Evolutionary conservation across 192 early-diverging fungal species (phyloP), one percentile per base, ranked within the genome.

Genomic region (Chytriomyces confervae): DNA sequence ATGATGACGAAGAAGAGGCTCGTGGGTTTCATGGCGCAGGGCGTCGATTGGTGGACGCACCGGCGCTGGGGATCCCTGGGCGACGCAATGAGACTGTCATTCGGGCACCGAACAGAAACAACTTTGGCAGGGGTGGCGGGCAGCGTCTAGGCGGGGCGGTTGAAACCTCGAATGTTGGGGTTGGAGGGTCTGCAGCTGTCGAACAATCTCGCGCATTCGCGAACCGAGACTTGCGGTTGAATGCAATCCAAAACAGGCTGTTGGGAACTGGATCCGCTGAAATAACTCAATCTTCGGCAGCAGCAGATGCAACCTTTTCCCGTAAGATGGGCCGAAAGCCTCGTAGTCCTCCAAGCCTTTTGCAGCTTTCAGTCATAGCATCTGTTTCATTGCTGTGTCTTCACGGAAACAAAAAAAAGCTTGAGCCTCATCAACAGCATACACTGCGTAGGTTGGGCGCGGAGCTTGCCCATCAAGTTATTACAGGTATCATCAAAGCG

Each of bases 191-290:
- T 27, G 57, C 18, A 5, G 18, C 16, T 6, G 11, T 29, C 5
- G 23, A 24, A 7, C 16, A 20, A 16, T 11, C 18, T n/a, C n/a
- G 5, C 23, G 24, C 69, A 18, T 27, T 36, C 61, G 69, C 61
- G 18, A 61, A 7, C 9, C 61, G 72, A 63, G 72, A 53, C 9
- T n/a, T 63, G 60, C 29, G 72, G 8, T 48, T 74, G 36, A 61
- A 53, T 45, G 72, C 72, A 62, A 74, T 74, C 47, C 57, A 74
- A 74, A 61, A 62, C 61, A 48, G 69, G 6, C 13, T 65, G 5
- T 27, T 16, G 13, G 69, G 13, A 47, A 16, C 69, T 27, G 57
- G n/a, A 5, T 24, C 50, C 0, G 50, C 13, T 9, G 66, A 44
- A 69, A 4, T 36, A 3, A 36, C 36, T 36, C 36, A 36, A 36